Evolutionary conservation across 495 filamentous ascomycete genomes (phyloP).

Genomic region (Xylaria sp.): DNA sequence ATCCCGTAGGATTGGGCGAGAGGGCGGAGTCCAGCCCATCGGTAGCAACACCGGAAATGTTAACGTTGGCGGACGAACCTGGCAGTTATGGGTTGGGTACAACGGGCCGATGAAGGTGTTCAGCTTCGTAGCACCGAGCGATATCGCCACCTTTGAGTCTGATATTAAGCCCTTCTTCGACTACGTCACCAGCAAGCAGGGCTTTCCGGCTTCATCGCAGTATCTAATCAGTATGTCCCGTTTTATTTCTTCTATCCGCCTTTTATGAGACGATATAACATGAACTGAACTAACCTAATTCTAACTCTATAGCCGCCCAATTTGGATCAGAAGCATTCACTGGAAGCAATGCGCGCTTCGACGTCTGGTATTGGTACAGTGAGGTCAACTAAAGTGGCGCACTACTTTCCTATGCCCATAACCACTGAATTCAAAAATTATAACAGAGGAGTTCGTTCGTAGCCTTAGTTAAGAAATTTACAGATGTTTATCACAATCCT

Average conservation of each 20-base stretch:
- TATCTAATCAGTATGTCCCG: constrained; percentile 53
- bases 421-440: background rate
- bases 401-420: background rate
- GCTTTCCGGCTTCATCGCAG: constrained; percentile 56
- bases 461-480: background rate
- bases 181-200: constrained; percentile 60
- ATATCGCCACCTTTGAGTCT: constrained; percentile 56
- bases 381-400: constrained; percentile 24
- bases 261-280: background rate
- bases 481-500: background rate
- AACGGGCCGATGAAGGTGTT: constrained; percentile 65
- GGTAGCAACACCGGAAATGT: constrained; percentile 62
- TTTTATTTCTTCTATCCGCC: background rate
- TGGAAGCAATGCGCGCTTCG: constrained; percentile 19
- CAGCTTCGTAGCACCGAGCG: constrained; percentile 62
- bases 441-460: background rate
- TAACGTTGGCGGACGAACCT: constrained; percentile 56
- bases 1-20: constrained; percentile 53
- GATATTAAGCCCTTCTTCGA: constrained; percentile 63
- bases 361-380: constrained; percentile 20
- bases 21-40: constrained; percentile 69
- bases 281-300: background rate
- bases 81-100: constrained; percentile 62
- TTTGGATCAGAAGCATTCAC: constrained; percentile 22
- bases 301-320: constrained; percentile 14